A percentile compares a stretch with the other conserved stretches of the same genome.
These are phyloP conservation scores for Leccinellum albellum DNA, from an alignment of 768 basidiomycete genomes.

Conservation along the genomic window DNA sequence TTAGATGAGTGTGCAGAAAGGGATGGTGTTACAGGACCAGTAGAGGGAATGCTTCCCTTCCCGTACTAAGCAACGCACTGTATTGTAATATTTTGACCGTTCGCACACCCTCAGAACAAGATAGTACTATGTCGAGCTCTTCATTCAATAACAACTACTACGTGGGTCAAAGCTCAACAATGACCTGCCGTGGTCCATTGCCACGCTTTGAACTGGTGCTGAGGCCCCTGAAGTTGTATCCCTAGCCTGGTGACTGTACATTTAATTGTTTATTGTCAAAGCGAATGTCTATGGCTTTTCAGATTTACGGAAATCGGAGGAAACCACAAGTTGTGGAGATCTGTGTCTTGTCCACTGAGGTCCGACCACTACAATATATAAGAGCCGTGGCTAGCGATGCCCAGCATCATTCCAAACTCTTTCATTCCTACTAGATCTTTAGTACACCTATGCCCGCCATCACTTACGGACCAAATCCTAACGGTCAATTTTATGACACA, in stretches of 20 bases:
- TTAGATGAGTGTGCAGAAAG: constrained; percentile 22
- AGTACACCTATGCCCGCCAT: constrained; percentile 2
- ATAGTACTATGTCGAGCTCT: no score
- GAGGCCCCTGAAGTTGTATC: constrained; percentile 5
- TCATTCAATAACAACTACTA: background rate
- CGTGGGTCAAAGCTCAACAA: background rate
- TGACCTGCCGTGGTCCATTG: background rate
- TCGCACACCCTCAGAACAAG: background rate
- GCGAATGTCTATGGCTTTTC: constrained; percentile 2
- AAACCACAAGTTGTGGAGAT: constrained; percentile 7
- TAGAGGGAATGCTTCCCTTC: constrained; percentile 13
- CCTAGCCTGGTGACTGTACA: background rate
- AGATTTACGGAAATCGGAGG: constrained; percentile 11
- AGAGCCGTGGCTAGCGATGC: background rate
- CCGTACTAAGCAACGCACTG: constrained; percentile 14
- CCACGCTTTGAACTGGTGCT: background rate
- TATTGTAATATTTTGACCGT: background rate
- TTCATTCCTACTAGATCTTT: background rate
- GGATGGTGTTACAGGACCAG: constrained; percentile 15
- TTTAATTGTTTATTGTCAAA: constrained; percentile 14
- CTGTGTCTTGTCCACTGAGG: constrained; percentile 10
- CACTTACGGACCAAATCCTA: background rate
- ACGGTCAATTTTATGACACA: background rate
- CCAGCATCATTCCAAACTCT: background rate
- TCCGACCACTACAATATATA: constrained; percentile 5